These are phyloP conservation scores for Epichloe baconii DNA, from an alignment of 2,329 filamentous ascomycete species.

Conservation along the genomic window DNA sequence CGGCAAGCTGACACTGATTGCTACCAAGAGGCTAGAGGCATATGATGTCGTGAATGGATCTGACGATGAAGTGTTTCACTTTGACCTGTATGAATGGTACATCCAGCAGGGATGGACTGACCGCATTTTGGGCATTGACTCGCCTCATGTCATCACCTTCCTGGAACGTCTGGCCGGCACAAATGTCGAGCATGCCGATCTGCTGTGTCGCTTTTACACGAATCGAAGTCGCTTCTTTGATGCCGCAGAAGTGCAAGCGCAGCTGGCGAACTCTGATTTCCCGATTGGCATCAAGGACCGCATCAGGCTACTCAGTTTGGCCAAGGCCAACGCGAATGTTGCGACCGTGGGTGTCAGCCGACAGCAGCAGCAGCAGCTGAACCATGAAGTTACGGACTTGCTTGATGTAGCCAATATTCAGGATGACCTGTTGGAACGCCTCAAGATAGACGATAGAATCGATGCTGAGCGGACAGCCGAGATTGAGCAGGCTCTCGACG, in stretches of 20 bases:
- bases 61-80: constrained; percentile 87
- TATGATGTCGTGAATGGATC: constrained; percentile 83
- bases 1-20: constrained; percentile 61
- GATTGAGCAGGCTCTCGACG: constrained; percentile 57
- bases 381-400: constrained; percentile 72
- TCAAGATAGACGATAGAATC: constrained; percentile 62
- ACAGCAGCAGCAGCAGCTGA: constrained; percentile 70
- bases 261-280: constrained; percentile 76
- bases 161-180: constrained; percentile 62
- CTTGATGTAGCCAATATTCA: constrained; percentile 93
- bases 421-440: constrained; percentile 71
- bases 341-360: constrained; percentile 63
- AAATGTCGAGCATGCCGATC: constrained; percentile 68
- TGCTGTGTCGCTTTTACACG: constrained; percentile 86
- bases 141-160: constrained; percentile 75
- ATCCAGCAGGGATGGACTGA: constrained; percentile 73
- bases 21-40: constrained; percentile 72
- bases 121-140: constrained; percentile 71
- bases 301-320: constrained; percentile 79
- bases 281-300: constrained; percentile 66
- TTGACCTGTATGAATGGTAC: constrained; percentile 97
- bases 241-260: constrained; percentile 73
- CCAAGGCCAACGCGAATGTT: constrained; percentile 85
- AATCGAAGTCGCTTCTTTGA: constrained; percentile 74
- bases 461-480: constrained; percentile 46